phyloP scores from a whole-genome alignment of 192 early-diverging fungal genomes.

The Entomortierella beljakovae region DNA sequence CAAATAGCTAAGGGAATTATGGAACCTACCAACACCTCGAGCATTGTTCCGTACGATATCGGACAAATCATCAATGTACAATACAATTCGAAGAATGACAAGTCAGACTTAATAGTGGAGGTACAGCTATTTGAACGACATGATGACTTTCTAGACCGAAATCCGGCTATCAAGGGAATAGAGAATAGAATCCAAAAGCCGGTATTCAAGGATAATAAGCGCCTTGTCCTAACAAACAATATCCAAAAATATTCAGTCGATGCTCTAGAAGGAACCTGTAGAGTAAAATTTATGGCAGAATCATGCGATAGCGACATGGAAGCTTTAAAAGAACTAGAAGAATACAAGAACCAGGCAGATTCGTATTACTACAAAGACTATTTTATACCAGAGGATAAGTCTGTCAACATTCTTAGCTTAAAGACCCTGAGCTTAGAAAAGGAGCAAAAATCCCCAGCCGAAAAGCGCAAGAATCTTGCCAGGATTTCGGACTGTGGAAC shows the following conservation, averaged over 20 bases:
- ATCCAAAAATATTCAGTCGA: not conserved
- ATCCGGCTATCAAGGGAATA: not conserved
- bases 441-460: not conserved
- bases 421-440: too few relatives aligned
- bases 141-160: constrained; percentile 10
- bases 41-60: constrained; percentile 62
- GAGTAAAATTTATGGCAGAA: constrained; percentile 2
- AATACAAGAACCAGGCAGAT: constrained; percentile 17
- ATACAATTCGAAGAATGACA: not conserved
- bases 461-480: constrained; percentile 22
- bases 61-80: constrained; percentile 61
- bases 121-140: constrained; percentile 58
- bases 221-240: constrained; percentile 6
- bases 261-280: constrained; percentile 3
- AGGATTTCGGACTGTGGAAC: constrained; percentile 27
- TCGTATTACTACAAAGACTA: constrained; percentile 19
- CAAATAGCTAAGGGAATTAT: constrained; percentile 6
- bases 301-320: not conserved
- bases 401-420: not conserved
- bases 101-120: constrained; percentile 23
- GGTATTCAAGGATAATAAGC: constrained; percentile 16
- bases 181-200: constrained; percentile 9
- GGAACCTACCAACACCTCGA: not conserved
- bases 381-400: not conserved
- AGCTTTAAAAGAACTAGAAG: not conserved